These are phyloP conservation scores for Naganishia albida DNA, from an alignment of 1,284 basidiomycete genomes.

Conservation along the genomic window DNA sequence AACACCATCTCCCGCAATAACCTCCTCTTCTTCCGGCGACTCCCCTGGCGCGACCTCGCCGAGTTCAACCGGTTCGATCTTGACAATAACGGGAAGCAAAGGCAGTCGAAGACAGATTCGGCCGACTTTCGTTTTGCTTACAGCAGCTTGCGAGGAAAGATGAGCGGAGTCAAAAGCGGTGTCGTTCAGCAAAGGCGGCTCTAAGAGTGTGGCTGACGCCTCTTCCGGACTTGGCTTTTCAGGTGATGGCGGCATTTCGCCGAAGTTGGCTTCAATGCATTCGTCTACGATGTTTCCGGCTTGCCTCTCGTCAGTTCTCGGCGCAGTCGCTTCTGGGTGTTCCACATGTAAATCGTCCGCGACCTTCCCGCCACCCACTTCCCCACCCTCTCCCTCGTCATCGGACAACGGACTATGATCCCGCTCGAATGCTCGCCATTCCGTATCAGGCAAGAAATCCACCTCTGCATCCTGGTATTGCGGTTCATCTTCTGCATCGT, in stretches of 20 bases:
- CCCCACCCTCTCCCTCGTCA: conserved; percentile 4
- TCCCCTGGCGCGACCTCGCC: background rate
- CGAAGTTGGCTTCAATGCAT: background rate
- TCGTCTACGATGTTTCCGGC: background rate
- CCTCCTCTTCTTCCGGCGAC: background rate
- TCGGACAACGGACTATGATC: conserved; percentile 19
- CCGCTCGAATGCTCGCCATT: conserved; percentile 11
- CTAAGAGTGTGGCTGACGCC: no score
- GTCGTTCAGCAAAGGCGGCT: no score
- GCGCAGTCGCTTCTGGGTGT: background rate
- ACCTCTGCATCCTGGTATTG: conserved; percentile 5
- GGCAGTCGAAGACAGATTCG: conserved; percentile 21
- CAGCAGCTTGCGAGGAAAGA: no score
- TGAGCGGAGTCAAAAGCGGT: no score
- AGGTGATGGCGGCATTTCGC: background rate
- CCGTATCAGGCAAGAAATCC: conserved; percentile 8
- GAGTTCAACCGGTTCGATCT: conserved; percentile 6
- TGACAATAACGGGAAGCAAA: conserved; percentile 17
- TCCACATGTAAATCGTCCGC: background rate
- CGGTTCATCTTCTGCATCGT: background rate
- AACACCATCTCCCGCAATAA: no score
- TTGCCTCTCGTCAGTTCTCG: background rate
- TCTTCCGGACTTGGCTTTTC: background rate
- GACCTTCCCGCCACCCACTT: background rate
- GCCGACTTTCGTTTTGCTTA: conserved; percentile 7